Conservation (phyloP, 148 eudicot species). For the Diospyros kaki region DNA sequence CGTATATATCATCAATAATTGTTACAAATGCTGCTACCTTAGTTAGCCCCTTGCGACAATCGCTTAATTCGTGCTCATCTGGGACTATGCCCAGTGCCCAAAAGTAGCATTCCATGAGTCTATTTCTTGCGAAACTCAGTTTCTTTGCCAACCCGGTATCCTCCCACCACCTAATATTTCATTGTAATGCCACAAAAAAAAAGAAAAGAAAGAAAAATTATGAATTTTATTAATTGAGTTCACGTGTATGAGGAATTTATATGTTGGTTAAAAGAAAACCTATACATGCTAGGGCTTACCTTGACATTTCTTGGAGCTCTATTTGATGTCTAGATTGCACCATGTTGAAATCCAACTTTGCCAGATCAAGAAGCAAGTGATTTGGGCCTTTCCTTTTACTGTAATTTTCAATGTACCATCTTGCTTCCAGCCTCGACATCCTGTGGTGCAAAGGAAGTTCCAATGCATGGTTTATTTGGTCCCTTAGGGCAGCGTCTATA, state of each 20-base stretch:
- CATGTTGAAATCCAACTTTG: constrained; percentile 22
- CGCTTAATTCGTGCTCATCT: no score
- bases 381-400: not conserved
- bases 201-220: not conserved
- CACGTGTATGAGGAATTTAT: not conserved
- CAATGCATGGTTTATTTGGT: not conserved
- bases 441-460: constrained; percentile 6
- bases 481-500: not conserved
- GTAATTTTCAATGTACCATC: not conserved
- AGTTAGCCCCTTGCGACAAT: no score
- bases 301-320: constrained; percentile 25
- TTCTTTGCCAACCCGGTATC: no score
- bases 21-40: no score
- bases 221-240: not conserved
- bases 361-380: constrained; percentile 17
- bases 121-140: no score
- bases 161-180: no score
- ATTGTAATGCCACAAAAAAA: not conserved
- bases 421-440: constrained; percentile 8
- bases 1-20: no score
- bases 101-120: no score
- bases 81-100: no score
- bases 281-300: constrained; percentile 1
- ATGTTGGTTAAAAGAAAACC: not conserved
- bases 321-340: constrained; percentile 9